Evolutionary conservation across 2,329 filamentous ascomycete genomes (phyloP).

Genomic region (Calonectria montana): DNA sequence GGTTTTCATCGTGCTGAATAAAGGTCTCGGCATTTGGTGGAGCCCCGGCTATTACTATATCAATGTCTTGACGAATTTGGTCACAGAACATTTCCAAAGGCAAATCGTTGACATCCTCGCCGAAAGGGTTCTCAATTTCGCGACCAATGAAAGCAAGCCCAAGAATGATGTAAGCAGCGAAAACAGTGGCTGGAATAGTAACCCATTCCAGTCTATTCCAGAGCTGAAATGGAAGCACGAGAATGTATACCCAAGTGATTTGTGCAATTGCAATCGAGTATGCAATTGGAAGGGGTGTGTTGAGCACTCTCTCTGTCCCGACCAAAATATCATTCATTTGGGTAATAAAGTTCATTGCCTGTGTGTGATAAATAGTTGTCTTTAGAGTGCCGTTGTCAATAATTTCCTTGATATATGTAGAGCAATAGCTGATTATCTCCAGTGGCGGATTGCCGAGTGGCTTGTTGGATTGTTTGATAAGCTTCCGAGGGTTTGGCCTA

Average conservation of each 20-base stretch:
- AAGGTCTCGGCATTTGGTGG: not conserved
- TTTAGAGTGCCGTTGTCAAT: constrained; percentile 65
- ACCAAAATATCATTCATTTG: constrained; percentile 77
- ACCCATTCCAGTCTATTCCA: constrained; percentile 73
- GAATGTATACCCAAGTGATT: constrained; percentile 85
- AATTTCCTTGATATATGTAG: constrained; percentile 71
- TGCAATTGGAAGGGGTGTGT: constrained; percentile 82
- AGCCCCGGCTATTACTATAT: constrained; percentile 64
- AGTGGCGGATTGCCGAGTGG: constrained; percentile 83
- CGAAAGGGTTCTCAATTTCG: constrained; percentile 87
- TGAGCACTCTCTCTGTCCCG: constrained; percentile 81
- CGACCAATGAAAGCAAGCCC: constrained; percentile 77
- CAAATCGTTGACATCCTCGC: constrained; percentile 82
- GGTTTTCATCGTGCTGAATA: not conserved
- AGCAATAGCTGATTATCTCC: constrained; percentile 80
- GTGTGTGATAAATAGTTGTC: constrained; percentile 67
- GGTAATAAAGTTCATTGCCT: constrained; percentile 68
- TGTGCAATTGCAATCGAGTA: constrained; percentile 86
- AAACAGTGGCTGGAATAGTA: constrained; percentile 79
- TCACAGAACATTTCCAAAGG: constrained; percentile 80
- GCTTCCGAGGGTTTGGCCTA: constrained; percentile 79
- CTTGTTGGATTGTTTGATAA: constrained; percentile 75
- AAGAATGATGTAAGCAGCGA: constrained; percentile 82
- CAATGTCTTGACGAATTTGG: constrained; percentile 77
- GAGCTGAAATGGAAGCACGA: constrained; percentile 84